A percentile compares a stretch with the other conserved stretches of the same genome.
Evolutionary conservation across 2,329 filamentous ascomycete genomes (phyloP).

Genomic region (Tolypocladium endophyticum): DNA sequence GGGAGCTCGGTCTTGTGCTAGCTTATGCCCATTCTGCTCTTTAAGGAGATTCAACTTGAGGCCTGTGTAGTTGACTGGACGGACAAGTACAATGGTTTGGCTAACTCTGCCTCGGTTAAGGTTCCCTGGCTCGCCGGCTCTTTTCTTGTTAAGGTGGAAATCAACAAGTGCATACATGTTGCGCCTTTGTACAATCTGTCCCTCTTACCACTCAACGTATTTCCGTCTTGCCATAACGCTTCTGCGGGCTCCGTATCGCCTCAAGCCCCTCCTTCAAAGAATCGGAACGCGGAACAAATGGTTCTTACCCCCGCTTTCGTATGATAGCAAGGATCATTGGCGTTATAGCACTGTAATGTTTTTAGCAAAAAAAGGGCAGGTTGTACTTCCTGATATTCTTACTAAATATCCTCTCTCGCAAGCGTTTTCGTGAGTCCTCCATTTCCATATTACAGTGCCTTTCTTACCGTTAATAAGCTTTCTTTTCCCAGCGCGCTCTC

Average conservation of each 20-base stretch:
- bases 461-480: not conserved
- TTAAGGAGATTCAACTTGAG: not conserved
- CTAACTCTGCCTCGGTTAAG: not conserved
- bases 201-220: too few relatives aligned
- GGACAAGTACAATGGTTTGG: not conserved
- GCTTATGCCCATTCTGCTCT: not conserved
- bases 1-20: not conserved
- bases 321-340: too few relatives aligned
- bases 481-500: not conserved
- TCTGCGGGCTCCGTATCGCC: too few relatives aligned
- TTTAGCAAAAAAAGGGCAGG: too few relatives aligned
- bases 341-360: too few relatives aligned
- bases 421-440: not conserved
- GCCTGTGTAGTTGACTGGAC: not conserved
- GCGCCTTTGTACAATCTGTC: too few relatives aligned
- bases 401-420: too few relatives aligned
- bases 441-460: not conserved
- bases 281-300: too few relatives aligned
- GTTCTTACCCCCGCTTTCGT: too few relatives aligned
- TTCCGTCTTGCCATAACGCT: too few relatives aligned
- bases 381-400: too few relatives aligned
- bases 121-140: not conserved
- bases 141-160: not conserved
- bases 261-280: too few relatives aligned
- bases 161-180: not conserved